Base-by-base conservation (phyloP, 2,329 filamentous ascomycete genomes). In the Fonsecaea nubica region DNA sequence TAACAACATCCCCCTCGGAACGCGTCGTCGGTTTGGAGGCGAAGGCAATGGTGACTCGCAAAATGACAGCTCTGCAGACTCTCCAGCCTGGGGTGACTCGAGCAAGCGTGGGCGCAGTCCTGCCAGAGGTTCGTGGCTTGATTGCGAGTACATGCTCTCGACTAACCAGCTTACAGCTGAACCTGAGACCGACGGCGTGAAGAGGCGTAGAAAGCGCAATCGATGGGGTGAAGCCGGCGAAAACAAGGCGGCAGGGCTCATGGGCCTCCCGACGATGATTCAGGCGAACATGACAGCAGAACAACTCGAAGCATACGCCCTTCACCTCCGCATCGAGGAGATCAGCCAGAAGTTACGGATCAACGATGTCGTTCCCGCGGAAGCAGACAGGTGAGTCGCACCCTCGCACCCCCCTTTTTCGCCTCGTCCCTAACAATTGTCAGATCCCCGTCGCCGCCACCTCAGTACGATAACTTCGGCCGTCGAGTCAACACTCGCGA, bases 311-410 rank as follows among this genome's bases (percentile, higher is more conserved):
- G 95, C 95, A 21, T 99, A 99, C 79, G 95, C 93, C 25, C 84
- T 98, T 73, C 94, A 99, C 81, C 83, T 99, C 76, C 92, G 95
- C 76, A 98, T 99, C 76, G 94, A 99, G 80, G 95, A 99, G 81
- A 99, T 99, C 76, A 98, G 93, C 78, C 94, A 99, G 83, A 99
- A 99, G 86, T 88, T 99, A 73, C 91, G 94, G 76, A 99, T 99
- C 80, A 96, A 98, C 82, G 95, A 99, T 85, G 95, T 99, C 62
- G 95, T 99, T 69, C 95, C 95, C 66, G 92, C 92, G 74, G 95
- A 98, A 81, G 93, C 93, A 74, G 94, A 98, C 77, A 89, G 95
- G 94, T 97, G 85, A 74, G 90, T 83, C 1, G 40, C 45, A 30
- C 54, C 63, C 13, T 35, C 21, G 35, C 60, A 45, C 57, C 64